Evolutionary conservation across 192 early-diverging fungal species (phyloP), one percentile per base, ranked within the genome.

Genomic region (Coemansia sp.): DNA sequence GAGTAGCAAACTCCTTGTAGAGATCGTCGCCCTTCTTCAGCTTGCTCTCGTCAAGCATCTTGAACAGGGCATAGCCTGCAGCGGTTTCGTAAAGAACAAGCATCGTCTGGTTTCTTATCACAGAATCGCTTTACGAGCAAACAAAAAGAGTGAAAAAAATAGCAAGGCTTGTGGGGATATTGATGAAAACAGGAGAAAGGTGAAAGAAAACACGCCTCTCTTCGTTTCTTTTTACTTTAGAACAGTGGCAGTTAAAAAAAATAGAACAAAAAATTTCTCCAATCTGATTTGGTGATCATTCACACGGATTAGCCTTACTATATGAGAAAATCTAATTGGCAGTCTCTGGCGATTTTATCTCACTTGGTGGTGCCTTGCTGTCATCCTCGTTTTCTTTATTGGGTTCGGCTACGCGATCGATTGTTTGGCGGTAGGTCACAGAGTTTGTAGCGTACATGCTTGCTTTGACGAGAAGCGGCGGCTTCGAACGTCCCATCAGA

Each of bases 1-100:
- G 84, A 34, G 94, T 91, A 63, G 89, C 91, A 78, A 99, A 99
- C 71, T 91, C 85, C 82, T 93, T 92, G 88, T 88, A 89, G 68
- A 98, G 83, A 55, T 90, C 84, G 53, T 97, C 94, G 46, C 92
- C 90, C 75, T 94, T 91, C 72, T 89, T 83, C 66, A 98, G 85
- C 85, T 94, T 94, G 62, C 86, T 89, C 70, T 96, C 93, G 78
- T 96, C 92, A 56, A 91, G 84, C 85, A 96, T 85, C 88, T 93
- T 94, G 87, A 98, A 99, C 57, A 99, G 88, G 68, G 97, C 95
- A 71, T 94, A 98, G 57, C 97, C 97, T 56, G 96, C 95, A 58
- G 95, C 90, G 49, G 95, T 97, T 85, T 99, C 97, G 88, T 93
- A 97, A 39, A 99, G 90, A 35, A 98, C 93, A 70, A 98, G 89